A percentile compares a stretch with the other conserved stretches of the same genome.
phyloP scores from a whole-genome alignment of 306 rosid species.

The Pyrus communis region DNA sequence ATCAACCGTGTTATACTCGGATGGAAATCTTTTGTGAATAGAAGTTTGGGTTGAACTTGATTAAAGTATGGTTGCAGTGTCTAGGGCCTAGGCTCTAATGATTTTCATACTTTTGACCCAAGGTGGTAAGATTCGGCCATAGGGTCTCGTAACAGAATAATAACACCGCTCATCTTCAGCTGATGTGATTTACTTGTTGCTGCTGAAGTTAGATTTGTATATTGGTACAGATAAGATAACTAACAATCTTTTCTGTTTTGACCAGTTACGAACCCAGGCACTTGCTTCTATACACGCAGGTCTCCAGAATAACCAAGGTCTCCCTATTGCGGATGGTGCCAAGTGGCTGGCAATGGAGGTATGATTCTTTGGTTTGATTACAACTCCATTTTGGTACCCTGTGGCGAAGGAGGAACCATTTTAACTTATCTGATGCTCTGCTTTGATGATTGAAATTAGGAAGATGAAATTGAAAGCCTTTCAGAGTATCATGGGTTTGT shows the following conservation, averaged over 20 bases:
- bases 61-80: not conserved
- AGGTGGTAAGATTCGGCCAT: not conserved
- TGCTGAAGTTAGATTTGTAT: not conserved
- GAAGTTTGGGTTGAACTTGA: not conserved
- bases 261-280: slow-evolving; percentile 87
- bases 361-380: slow-evolving; percentile 23
- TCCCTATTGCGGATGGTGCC: slow-evolving; percentile 68
- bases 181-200: not conserved
- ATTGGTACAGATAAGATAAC: not conserved
- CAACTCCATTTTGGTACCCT: slow-evolving; percentile 2
- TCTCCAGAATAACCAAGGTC: slow-evolving; percentile 84
- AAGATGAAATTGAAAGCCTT: slow-evolving; percentile 67
- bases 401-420: slow-evolving; percentile 3
- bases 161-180: not conserved
- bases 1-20: not conserved
- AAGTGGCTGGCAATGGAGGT: slow-evolving; percentile 98
- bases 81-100: not conserved
- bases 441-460: slow-evolving; percentile 48
- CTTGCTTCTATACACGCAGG: slow-evolving; percentile 93
- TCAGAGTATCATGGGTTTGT: slow-evolving; percentile 74
- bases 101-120: not conserved
- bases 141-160: not conserved
- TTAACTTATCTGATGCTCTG: slow-evolving; percentile 16
- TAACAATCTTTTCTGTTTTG: slow-evolving; percentile 19
- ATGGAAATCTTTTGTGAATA: not conserved